phyloP scores from a whole-genome alignment of 495 filamentous ascomycete species.

The Amniculicola lignicola region DNA sequence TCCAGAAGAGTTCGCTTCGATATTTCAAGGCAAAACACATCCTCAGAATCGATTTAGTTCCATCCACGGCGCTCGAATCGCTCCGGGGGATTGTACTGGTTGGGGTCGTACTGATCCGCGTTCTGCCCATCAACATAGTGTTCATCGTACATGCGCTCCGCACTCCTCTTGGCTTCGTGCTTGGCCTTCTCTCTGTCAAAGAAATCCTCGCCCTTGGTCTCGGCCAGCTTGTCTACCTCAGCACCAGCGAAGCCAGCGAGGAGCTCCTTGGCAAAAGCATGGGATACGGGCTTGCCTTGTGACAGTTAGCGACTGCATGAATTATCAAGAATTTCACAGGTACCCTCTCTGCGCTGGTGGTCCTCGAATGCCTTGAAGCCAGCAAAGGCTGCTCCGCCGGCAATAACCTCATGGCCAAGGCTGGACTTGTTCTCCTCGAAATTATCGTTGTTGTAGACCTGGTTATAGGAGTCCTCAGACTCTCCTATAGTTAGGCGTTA shows the following conservation, averaged over 20 bases:
- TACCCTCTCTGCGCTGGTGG: slow-evolving; percentile 68
- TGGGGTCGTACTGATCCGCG: slow-evolving; percentile 48
- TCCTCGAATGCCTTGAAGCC: slow-evolving; percentile 80
- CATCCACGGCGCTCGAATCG: slow-evolving; percentile 35
- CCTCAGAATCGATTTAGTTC: background rate
- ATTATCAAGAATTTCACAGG: slow-evolving; percentile 14
- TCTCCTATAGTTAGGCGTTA: slow-evolving; percentile 27
- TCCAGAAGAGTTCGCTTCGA: background rate
- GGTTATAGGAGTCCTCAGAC: slow-evolving; percentile 51
- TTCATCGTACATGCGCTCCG: slow-evolving; percentile 50
- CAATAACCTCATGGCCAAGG: slow-evolving; percentile 70
- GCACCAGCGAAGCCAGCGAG: slow-evolving; percentile 67
- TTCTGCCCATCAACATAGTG: slow-evolving; percentile 53
- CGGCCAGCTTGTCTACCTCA: slow-evolving; percentile 74
- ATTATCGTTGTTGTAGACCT: slow-evolving; percentile 54
- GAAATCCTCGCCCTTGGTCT: slow-evolving; percentile 73
- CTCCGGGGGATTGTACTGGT: slow-evolving; percentile 41
- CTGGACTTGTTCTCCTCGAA: slow-evolving; percentile 52
- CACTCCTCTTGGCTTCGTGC: slow-evolving; percentile 63
- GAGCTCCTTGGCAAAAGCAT: slow-evolving; percentile 74
- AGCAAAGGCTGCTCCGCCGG: slow-evolving; percentile 73
- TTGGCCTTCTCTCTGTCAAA: slow-evolving; percentile 65
- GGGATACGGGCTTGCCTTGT: slow-evolving; percentile 64
- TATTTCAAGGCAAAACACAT: too few relatives aligned
- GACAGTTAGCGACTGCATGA: background rate